Conservation (phyloP, 805 yeast genomes). For the Kuraishia ogatae region DNA sequence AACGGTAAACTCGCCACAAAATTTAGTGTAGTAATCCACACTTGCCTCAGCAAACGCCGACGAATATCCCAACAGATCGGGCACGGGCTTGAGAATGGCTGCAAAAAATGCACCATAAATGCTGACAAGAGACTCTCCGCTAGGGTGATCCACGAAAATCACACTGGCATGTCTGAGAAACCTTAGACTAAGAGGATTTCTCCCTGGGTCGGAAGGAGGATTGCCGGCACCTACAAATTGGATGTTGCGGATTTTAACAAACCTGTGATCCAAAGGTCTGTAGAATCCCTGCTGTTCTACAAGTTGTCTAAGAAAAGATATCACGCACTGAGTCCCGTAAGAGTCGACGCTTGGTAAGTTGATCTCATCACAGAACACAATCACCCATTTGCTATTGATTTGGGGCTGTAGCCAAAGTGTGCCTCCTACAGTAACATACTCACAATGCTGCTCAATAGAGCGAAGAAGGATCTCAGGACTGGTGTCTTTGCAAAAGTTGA, state of each 20-base stretch:
- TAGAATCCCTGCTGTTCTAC: slow-evolving; percentile 74
- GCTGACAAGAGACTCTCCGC: slow-evolving; percentile 44
- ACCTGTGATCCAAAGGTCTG: slow-evolving; percentile 45
- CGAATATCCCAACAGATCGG: slow-evolving; percentile 48
- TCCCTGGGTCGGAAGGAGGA: slow-evolving; percentile 76
- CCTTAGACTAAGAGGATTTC: slow-evolving; percentile 47
- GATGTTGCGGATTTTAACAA: slow-evolving; percentile 58
- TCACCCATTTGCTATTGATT: slow-evolving; percentile 58
- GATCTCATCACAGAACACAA: slow-evolving; percentile 86
- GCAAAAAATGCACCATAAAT: slow-evolving; percentile 55
- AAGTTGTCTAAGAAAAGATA: slow-evolving; percentile 66
- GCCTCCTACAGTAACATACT: slow-evolving; percentile 47
- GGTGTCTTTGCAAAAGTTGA: slow-evolving; percentile 82
- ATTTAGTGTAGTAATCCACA: slow-evolving; percentile 47
- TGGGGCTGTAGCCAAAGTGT: slow-evolving; percentile 43
- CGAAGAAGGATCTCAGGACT: slow-evolving; percentile 50
- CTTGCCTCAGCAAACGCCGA: slow-evolving; percentile 51
- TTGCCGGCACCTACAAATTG: slow-evolving; percentile 96
- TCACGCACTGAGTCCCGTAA: slow-evolving; percentile 66
- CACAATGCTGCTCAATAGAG: slow-evolving; percentile 67
- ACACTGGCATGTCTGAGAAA: slow-evolving; percentile 61
- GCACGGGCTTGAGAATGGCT: slow-evolving; percentile 52
- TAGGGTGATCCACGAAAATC: slow-evolving; percentile 76
- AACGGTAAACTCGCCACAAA: slow-evolving; percentile 31
- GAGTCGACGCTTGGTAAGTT: slow-evolving; percentile 69